phyloP scores from a whole-genome alignment of 306 rosid species.

The Ceratonia siliqua region DNA sequence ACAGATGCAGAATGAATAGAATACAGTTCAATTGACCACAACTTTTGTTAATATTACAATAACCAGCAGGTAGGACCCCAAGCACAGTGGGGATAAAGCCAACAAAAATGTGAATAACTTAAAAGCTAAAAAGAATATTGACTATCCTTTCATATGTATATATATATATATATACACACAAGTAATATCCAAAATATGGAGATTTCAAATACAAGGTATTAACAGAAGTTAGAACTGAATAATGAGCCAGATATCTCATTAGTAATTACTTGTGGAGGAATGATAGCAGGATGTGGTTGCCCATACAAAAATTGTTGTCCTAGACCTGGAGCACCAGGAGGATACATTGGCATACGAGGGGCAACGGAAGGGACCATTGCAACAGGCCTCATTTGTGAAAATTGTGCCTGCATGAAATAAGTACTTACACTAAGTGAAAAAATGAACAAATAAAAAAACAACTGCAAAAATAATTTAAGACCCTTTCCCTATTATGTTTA shows the following conservation, averaged over 20 bases:
- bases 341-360: constrained; percentile 74
- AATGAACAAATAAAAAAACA: not conserved
- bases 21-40: not conserved
- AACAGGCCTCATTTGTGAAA: constrained; percentile 80
- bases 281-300: constrained; percentile 70
- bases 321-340: constrained; percentile 76
- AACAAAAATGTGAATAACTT: not conserved
- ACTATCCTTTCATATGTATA: too few species aligned
- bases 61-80: not conserved
- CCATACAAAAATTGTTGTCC: constrained; percentile 83
- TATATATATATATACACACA: too few species aligned
- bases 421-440: not conserved
- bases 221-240: not conserved
- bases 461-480: not conserved
- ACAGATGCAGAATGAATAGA: constrained; percentile 16
- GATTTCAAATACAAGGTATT: not conserved
- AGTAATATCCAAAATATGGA: not conserved
- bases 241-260: not conserved
- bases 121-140: constrained; percentile 3
- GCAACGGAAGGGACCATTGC: constrained; percentile 62
- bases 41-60: not conserved
- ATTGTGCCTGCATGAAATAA: constrained; percentile 54
- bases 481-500: not conserved
- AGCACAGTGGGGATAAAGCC: not conserved
- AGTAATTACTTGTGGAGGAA: constrained; percentile 67